Percentiles rank a stretch among this genome's conserved stretches.
Conservation (phyloP, 352 stramenopile genomes). For the Phytophthora palmivora region DNA sequence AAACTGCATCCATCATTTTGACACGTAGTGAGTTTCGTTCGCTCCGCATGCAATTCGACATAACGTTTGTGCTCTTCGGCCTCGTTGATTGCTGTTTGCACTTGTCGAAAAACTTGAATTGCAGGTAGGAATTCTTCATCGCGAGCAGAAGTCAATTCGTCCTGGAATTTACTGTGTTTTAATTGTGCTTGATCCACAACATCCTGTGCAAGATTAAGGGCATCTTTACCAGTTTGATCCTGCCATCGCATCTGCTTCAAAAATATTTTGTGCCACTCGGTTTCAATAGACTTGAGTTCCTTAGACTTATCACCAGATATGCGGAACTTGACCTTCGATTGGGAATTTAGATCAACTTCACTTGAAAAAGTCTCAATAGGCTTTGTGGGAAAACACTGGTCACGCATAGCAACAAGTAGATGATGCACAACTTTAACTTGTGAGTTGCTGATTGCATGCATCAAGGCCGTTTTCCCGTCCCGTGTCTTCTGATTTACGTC, state of each 20-base stretch:
- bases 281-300: conserved; percentile 30
- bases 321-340: conserved; percentile 7
- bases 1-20: conserved; percentile 55
- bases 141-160: conserved; percentile 33
- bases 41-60: conserved; percentile 53
- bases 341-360: conserved; percentile 2
- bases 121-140: conserved; percentile 9
- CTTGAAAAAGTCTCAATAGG: conserved; percentile 40
- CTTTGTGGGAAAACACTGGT: conserved; percentile 35
- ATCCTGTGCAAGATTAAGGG: conserved; percentile 39
- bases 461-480: conserved; percentile 73
- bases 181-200: conserved; percentile 27
- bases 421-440: conserved; percentile 63
- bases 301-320: background rate
- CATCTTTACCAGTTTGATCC: conserved; percentile 45
- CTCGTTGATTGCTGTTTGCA: conserved; percentile 46
- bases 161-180: conserved; percentile 21
- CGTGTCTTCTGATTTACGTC: conserved; percentile 48
- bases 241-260: conserved; percentile 40
- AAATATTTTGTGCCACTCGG: conserved; percentile 66
- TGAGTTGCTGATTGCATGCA: conserved; percentile 68
- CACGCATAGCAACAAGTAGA: conserved; percentile 53
- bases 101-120: conserved; percentile 41
- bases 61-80: conserved; percentile 61
- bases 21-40: conserved; percentile 52